These are phyloP conservation scores for Thelonectria rubi DNA, from an alignment of 2,329 filamentous ascomycete species.

Conservation along the genomic window DNA sequence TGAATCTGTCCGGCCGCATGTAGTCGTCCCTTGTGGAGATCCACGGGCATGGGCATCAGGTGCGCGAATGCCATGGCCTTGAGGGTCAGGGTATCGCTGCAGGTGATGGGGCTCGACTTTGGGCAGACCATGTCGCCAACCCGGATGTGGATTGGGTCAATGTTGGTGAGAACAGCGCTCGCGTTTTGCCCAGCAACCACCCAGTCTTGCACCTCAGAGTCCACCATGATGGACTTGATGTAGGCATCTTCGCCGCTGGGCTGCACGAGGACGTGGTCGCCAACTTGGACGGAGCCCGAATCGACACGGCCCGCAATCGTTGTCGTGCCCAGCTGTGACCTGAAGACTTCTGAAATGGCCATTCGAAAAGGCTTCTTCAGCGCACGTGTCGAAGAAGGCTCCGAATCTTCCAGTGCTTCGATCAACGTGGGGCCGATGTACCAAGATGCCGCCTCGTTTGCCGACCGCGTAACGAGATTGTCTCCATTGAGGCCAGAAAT, in stretches of 20 bases:
- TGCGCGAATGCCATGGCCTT: constrained; percentile 92
- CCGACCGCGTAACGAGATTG: constrained; percentile 75
- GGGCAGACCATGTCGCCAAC: constrained; percentile 89
- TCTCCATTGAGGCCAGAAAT: constrained; percentile 90
- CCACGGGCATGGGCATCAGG: constrained; percentile 86
- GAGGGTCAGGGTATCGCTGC: constrained; percentile 77
- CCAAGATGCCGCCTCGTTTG: constrained; percentile 72
- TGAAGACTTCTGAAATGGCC: constrained; percentile 88
- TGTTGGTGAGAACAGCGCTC: constrained; percentile 82
- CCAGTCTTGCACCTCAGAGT: constrained; percentile 80
- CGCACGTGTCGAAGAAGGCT: constrained; percentile 71
- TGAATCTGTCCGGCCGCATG: constrained; percentile 80
- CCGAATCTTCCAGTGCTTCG: constrained; percentile 84
- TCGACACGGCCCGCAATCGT: constrained; percentile 89
- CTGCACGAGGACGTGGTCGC: constrained; percentile 81
- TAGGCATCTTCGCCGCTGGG: constrained; percentile 83
- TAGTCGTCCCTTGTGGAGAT: constrained; percentile 86
- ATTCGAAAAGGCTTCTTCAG: constrained; percentile 84
- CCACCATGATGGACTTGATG: constrained; percentile 83
- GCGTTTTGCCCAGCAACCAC: constrained; percentile 92
- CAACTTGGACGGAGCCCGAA: constrained; percentile 82
- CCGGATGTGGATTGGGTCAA: constrained; percentile 83
- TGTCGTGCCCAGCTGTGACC: constrained; percentile 80
- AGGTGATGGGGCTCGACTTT: constrained; percentile 71
- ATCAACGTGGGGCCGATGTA: constrained; percentile 83